A percentile compares a stretch with the other conserved stretches of the same genome.
These are phyloP conservation scores for Penicillium griseofulvum DNA, from an alignment of 2,329 filamentous ascomycete genomes.

Conservation along the genomic window DNA sequence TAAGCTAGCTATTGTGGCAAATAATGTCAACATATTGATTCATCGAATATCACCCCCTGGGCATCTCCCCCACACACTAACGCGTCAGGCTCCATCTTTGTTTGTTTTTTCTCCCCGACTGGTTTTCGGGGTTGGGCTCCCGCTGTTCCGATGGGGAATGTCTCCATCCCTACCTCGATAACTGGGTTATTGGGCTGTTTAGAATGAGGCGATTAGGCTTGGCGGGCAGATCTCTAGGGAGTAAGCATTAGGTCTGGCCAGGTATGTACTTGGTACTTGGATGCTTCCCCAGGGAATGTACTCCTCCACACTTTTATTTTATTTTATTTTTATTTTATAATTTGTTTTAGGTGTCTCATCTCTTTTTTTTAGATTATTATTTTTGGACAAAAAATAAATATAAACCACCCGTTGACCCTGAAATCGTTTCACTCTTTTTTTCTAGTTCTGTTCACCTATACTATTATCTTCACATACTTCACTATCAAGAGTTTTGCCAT, in stretches of 20 bases:
- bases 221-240: conserved; percentile 11
- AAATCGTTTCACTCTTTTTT: background rate
- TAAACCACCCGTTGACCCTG: conserved; percentile 1
- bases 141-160: conserved; percentile 13
- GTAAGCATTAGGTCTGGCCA: conserved; percentile 9
- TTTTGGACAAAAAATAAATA: background rate
- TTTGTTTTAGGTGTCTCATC: conserved; percentile 3
- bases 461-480: background rate
- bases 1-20: background rate
- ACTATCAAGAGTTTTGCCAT: background rate
- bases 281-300: conserved; percentile 17
- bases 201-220: conserved; percentile 21
- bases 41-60: conserved; percentile 4
- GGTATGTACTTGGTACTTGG: conserved; percentile 15
- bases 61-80: conserved; percentile 10
- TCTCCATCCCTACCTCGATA: conserved; percentile 6
- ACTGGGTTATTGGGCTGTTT: conserved; percentile 5
- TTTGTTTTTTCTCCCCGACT: conserved; percentile 4
- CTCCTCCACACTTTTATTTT: conserved; percentile 18
- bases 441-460: background rate
- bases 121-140: conserved; percentile 1
- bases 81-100: conserved; percentile 8
- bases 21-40: background rate
- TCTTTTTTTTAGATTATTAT: conserved; percentile 1
- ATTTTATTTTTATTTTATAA: conserved; percentile 6